Conservation (phyloP, 176 grass and related monocot genomes). For the Triticum dicoccoides region DNA sequence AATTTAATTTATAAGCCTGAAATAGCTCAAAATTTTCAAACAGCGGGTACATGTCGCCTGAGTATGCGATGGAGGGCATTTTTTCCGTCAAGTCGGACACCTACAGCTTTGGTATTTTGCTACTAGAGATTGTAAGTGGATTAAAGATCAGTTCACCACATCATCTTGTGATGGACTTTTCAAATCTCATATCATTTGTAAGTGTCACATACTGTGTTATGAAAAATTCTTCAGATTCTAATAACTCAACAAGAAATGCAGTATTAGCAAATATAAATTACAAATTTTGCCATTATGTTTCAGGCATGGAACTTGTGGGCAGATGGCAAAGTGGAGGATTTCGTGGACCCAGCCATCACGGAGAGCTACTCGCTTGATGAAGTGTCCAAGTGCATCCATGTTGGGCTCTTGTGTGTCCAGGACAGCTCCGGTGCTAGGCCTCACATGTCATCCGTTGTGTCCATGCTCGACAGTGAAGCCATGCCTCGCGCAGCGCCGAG, state of each 20-base stretch:
- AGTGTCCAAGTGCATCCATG: constrained; percentile 37
- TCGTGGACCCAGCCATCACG: constrained; percentile 9
- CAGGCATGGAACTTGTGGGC: constrained; percentile 42
- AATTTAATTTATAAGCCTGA: not conserved
- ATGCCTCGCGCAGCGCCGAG: not conserved
- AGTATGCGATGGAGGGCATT: constrained; percentile 43
- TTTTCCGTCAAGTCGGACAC: constrained; percentile 60
- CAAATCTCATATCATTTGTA: constrained; percentile 43
- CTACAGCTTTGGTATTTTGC: constrained; percentile 62
- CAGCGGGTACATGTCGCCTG: constrained; percentile 66
- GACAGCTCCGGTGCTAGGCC: constrained; percentile 10
- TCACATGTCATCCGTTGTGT: not conserved
- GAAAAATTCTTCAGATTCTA: not conserved
- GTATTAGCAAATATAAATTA: not conserved
- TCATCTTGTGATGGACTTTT: not conserved
- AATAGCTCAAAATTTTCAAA: not conserved
- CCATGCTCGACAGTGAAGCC: constrained; percentile 13
- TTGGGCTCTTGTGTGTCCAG: constrained; percentile 54
- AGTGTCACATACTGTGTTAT: not conserved
- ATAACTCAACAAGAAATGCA: not conserved
- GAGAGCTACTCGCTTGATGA: constrained; percentile 6
- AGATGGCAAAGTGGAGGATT: not conserved
- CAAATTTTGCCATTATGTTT: not conserved
- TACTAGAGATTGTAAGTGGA: constrained; percentile 57
- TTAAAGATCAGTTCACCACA: constrained; percentile 35